Conservation (phyloP, 306 rosid species). For the Cucumis melo region DNA sequence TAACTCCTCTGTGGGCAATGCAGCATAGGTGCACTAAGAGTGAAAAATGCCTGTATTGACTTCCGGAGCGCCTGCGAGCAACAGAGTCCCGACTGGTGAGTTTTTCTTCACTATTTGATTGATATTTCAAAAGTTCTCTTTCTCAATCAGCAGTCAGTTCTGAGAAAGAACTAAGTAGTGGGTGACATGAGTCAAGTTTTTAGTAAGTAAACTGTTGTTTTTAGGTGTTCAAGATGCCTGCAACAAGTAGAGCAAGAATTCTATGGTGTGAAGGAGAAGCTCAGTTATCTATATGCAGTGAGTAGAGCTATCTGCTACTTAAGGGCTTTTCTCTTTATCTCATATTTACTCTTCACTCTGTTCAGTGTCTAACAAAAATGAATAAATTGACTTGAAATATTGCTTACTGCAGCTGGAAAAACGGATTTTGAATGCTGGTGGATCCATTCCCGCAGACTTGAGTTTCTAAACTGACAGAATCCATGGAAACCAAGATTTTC, state of each 20-base stretch:
- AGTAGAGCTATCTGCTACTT: background rate
- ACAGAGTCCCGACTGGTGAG: constrained; percentile 73
- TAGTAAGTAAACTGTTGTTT: constrained; percentile 4
- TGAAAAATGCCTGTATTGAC: constrained; percentile 66
- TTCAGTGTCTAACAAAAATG: background rate
- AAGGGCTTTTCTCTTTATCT: background rate
- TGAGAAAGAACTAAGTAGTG: background rate
- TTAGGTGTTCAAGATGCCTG: constrained; percentile 74
- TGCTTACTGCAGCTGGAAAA: constrained; percentile 68
- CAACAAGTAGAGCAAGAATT: constrained; percentile 86
- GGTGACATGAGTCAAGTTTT: background rate
- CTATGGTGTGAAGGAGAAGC: constrained; percentile 73
- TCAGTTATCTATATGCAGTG: constrained; percentile 56
- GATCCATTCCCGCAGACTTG: constrained; percentile 64
- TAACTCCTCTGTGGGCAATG: background rate
- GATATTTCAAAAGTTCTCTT: background rate
- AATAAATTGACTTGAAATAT: constrained; percentile 1
- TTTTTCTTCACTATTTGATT: constrained; percentile 14
- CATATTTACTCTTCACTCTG: background rate
- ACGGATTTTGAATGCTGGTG: constrained; percentile 88
- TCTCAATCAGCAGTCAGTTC: background rate
- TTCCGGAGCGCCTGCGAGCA: constrained; percentile 80
- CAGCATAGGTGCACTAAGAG: constrained; percentile 94
- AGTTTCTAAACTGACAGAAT: constrained; percentile 21
- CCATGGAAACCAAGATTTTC: background rate